A percentile compares a stretch with the other conserved stretches of the same genome.
Evolutionary conservation across 768 basidiomycete genomes (phyloP).

Genomic region (Serendipita sp.): DNA sequence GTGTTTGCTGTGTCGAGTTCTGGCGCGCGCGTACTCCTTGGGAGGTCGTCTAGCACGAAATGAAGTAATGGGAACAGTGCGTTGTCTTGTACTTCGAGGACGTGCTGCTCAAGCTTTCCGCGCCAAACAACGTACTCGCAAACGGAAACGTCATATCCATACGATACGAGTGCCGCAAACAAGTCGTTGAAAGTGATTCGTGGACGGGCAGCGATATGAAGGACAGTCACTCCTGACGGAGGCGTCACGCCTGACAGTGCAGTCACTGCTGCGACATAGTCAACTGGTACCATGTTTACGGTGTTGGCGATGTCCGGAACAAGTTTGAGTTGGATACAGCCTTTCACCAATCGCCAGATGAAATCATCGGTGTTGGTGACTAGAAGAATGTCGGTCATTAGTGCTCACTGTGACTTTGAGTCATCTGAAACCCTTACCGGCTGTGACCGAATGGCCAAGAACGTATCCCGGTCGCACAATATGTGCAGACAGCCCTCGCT

Average conservation of each 20-base stretch:
- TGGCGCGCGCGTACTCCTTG: slow-evolving; percentile 89
- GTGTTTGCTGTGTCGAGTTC: slow-evolving; percentile 82
- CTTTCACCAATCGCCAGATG: slow-evolving; percentile 95
- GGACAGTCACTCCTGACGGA: slow-evolving; percentile 32
- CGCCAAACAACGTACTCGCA: slow-evolving; percentile 92
- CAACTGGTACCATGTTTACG: slow-evolving; percentile 95
- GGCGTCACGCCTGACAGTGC: slow-evolving; percentile 48
- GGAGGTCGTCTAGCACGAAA: slow-evolving; percentile 93
- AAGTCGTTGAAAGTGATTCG: slow-evolving; percentile 81
- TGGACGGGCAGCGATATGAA: slow-evolving; percentile 78
- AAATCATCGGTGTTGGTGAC: slow-evolving; percentile 99
- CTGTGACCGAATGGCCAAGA: slow-evolving; percentile 78
- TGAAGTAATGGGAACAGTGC: slow-evolving; percentile 94
- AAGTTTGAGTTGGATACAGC: slow-evolving; percentile 93
- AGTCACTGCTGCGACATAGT: slow-evolving; percentile 80
- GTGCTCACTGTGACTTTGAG: slow-evolving; percentile 7
- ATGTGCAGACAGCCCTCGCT: slow-evolving; percentile 66
- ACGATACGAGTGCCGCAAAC: slow-evolving; percentile 51
- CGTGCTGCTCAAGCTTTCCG: slow-evolving; percentile 82
- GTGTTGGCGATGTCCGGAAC: slow-evolving; percentile 97
- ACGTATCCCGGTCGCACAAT: slow-evolving; percentile 93
- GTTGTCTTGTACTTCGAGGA: slow-evolving; percentile 87
- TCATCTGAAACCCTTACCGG: slow-evolving; percentile 37
- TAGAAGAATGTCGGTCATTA: slow-evolving; percentile 21
- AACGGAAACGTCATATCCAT: slow-evolving; percentile 63